Evolutionary conservation across 2,329 filamentous ascomycete species (phyloP).

Genomic region (Cladophialophora yegresii): DNA sequence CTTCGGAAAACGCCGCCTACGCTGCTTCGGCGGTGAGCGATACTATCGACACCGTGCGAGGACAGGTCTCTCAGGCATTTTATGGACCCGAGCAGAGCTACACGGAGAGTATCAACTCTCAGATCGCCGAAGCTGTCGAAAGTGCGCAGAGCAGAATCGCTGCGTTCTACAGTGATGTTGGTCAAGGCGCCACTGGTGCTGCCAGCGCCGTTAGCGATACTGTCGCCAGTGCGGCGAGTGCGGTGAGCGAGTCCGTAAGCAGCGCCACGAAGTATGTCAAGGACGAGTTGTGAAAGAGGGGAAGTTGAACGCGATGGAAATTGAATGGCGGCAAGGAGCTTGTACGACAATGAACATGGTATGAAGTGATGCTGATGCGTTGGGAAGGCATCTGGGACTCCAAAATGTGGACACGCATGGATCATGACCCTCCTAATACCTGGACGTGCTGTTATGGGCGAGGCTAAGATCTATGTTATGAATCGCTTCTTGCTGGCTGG

Average conservation of each 20-base stretch:
- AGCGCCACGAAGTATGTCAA: slow-evolving; percentile 51
- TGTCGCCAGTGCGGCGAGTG: slow-evolving; percentile 52
- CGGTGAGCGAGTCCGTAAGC: slow-evolving; percentile 46
- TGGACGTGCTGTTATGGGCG: neutral
- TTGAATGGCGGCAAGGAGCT: neutral
- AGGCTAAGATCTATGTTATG: neutral
- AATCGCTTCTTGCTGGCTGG: slow-evolving; percentile 1
- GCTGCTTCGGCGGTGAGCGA: slow-evolving; percentile 38
- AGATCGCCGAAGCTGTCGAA: slow-evolving; percentile 41
- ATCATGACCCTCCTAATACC: neutral
- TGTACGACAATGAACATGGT: neutral
- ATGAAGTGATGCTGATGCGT: slow-evolving; percentile 5
- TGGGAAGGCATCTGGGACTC: neutral
- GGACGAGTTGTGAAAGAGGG: slow-evolving; percentile 54
- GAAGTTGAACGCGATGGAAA: neutral
- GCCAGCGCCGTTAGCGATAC: slow-evolving; percentile 46
- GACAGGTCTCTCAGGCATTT: slow-evolving; percentile 48
- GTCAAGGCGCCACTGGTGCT: slow-evolving; percentile 38
- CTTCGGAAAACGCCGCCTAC: slow-evolving; percentile 45
- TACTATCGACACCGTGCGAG: slow-evolving; percentile 23
- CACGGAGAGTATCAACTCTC: slow-evolving; percentile 41
- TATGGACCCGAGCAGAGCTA: slow-evolving; percentile 51
- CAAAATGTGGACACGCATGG: neutral
- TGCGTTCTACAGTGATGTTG: slow-evolving; percentile 39
- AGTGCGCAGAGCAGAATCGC: slow-evolving; percentile 42